A percentile compares a stretch with the other conserved stretches of the same genome.
Conservation (phyloP, 2,329 filamentous ascomycete genomes). For the Aspergillus piperis region DNA sequence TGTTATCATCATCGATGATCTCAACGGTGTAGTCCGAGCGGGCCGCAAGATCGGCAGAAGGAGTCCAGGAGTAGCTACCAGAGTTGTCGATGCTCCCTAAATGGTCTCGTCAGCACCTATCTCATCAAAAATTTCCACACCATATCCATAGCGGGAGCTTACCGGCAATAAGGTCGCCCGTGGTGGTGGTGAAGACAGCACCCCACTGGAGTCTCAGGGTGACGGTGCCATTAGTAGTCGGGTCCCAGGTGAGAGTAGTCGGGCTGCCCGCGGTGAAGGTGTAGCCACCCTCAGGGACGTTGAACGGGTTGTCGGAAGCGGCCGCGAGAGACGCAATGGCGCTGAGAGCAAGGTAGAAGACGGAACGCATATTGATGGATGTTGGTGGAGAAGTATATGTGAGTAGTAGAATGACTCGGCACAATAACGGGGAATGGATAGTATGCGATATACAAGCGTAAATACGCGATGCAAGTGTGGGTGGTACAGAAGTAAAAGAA, state of each 20-base stretch:
- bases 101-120: slow-evolving; percentile 10
- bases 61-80: slow-evolving; percentile 52
- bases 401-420: slow-evolving; percentile 8
- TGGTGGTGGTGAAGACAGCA: slow-evolving; percentile 42
- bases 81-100: slow-evolving; percentile 51
- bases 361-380: slow-evolving; percentile 48
- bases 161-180: slow-evolving; percentile 48
- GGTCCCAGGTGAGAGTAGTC: slow-evolving; percentile 51
- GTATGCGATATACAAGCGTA: slow-evolving; percentile 4
- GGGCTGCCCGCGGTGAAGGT: slow-evolving; percentile 49
- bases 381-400: neutral
- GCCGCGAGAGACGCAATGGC: slow-evolving; percentile 48
- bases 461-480: neutral
- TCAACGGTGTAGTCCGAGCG: slow-evolving; percentile 55
- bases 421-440: slow-evolving; percentile 6
- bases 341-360: slow-evolving; percentile 46
- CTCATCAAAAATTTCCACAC: neutral
- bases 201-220: slow-evolving; percentile 54
- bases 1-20: slow-evolving; percentile 52
- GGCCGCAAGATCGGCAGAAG: slow-evolving; percentile 43
- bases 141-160: slow-evolving; percentile 26
- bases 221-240: slow-evolving; percentile 53
- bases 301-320: slow-evolving; percentile 53
- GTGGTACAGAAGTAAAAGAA: neutral
- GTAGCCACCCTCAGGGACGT: slow-evolving; percentile 45